Percentiles rank a stretch among this genome's conserved stretches.
Conservation (phyloP, 116 monocot species). For the Posidonia oceanica region DNA sequence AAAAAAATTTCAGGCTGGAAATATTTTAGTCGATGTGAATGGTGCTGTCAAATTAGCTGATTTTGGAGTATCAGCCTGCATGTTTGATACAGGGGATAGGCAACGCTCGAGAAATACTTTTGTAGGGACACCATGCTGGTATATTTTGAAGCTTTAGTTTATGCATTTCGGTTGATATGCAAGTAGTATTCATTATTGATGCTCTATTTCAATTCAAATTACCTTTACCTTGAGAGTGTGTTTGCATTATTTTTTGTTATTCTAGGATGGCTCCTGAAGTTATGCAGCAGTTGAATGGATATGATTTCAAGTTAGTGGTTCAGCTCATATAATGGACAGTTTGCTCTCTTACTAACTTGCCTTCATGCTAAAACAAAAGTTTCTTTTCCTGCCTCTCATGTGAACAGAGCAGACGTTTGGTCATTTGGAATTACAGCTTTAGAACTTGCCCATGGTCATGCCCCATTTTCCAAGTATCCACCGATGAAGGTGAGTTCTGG, state of each 20-base stretch:
- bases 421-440: slow-evolving; percentile 71
- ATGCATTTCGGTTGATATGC: not conserved
- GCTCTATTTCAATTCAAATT: too few relatives aligned
- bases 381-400: slow-evolving; percentile 2
- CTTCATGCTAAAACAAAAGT: not conserved
- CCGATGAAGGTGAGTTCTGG: slow-evolving; percentile 76
- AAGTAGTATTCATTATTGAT: not conserved
- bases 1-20: slow-evolving; percentile 63
- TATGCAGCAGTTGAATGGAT: slow-evolving; percentile 90
- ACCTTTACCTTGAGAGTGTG: not conserved
- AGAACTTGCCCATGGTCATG: slow-evolving; percentile 99
- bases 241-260: not conserved
- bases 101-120: slow-evolving; percentile 92
- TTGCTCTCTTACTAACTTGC: not conserved
- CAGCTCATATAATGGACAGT: not conserved
- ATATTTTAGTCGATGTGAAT: slow-evolving; percentile 70
- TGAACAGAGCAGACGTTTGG: slow-evolving; percentile 77
- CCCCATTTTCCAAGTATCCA: slow-evolving; percentile 97
- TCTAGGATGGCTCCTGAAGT: slow-evolving; percentile 99
- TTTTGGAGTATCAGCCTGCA: slow-evolving; percentile 95
- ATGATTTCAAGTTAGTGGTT: slow-evolving; percentile 84
- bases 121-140: slow-evolving; percentile 92
- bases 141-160: not conserved
- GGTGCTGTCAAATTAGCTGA: slow-evolving; percentile 94
- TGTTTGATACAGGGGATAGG: slow-evolving; percentile 96